Evolutionary conservation across 1,284 basidiomycete species (phyloP).

Genomic region (Sanghuangporus weigelae): DNA sequence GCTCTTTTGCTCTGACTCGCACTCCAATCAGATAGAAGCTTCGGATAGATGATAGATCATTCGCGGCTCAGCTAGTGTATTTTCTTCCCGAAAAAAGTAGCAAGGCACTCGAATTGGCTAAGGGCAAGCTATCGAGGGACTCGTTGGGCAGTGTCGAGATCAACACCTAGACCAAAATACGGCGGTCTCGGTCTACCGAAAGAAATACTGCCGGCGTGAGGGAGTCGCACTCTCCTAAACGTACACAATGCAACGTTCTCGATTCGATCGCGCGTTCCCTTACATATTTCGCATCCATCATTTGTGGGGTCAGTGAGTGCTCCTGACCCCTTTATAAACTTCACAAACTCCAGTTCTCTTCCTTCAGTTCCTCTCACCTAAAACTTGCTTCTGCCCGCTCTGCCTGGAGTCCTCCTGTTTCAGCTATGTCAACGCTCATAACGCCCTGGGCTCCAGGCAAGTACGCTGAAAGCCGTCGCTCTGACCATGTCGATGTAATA

Average conservation of each 20-base stretch:
- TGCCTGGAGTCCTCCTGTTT: too few species aligned
- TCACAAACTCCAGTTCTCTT: not conserved
- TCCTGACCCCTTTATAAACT: conserved; percentile 6
- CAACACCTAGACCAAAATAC: not conserved
- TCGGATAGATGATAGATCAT: conserved; percentile 9
- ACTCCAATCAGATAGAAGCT: conserved; percentile 10
- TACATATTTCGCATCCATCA: not conserved
- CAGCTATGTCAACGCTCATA: conserved; percentile 24
- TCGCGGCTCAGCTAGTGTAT: not conserved
- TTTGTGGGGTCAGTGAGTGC: not conserved
- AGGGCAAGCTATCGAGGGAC: not conserved
- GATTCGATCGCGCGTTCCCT: conserved; percentile 4
- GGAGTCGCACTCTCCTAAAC: conserved; percentile 1
- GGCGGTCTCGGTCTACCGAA: conserved; percentile 2
- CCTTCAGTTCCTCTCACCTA: not conserved
- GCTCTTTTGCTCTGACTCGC: not conserved
- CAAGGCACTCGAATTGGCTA: conserved; percentile 7
- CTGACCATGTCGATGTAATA: conserved; percentile 51
- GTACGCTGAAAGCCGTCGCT: conserved; percentile 62
- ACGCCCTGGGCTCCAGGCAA: conserved; percentile 37
- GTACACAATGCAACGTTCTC: conserved; percentile 4
- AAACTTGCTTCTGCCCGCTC: not conserved
- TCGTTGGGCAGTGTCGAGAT: not conserved
- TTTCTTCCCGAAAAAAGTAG: not conserved
- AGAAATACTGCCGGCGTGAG: not conserved